Evolutionary conservation across 2,329 filamentous ascomycete genomes (phyloP).

Genomic region (Pyrenophora tritici-repentis): DNA sequence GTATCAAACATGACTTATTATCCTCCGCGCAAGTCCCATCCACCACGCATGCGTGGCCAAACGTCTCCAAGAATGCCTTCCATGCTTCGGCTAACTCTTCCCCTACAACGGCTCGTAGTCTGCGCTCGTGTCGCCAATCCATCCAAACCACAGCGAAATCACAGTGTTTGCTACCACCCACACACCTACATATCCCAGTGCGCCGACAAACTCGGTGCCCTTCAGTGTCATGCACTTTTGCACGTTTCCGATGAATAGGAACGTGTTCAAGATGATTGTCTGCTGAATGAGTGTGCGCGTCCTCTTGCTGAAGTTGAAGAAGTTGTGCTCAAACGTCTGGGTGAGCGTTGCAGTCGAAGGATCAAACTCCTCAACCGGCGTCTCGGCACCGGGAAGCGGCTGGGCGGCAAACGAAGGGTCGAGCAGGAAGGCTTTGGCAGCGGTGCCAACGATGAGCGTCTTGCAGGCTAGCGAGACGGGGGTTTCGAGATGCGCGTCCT

Average conservation of each 20-base stretch:
- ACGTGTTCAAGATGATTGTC: conserved; percentile 55
- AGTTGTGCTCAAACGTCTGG: conserved; percentile 73
- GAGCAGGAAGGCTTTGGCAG: conserved; percentile 79
- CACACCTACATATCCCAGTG: conserved; percentile 71
- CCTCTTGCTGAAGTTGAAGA: conserved; percentile 73
- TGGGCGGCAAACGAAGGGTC: conserved; percentile 65
- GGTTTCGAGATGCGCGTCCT: conserved; percentile 67
- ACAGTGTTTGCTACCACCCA: conserved; percentile 72
- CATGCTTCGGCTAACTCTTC: neutral
- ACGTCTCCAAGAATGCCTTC: neutral
- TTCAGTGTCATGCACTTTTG: conserved; percentile 71
- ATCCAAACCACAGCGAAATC: conserved; percentile 62
- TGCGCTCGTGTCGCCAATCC: conserved; percentile 52
- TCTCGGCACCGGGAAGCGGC: conserved; percentile 52
- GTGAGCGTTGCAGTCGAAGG: conserved; percentile 67
- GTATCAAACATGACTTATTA: neutral
- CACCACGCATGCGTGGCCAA: neutral
- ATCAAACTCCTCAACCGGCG: conserved; percentile 64
- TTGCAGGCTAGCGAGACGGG: conserved; percentile 55
- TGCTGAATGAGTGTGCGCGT: conserved; percentile 64
- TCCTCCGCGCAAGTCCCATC: too few relatives aligned
- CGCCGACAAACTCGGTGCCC: conserved; percentile 72
- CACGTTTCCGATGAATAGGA: conserved; percentile 60
- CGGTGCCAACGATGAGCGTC: conserved; percentile 71
- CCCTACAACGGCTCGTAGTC: conserved; percentile 28